Conservation (phyloP, 2,329 filamentous ascomycete species). For the Aspergillus fumigatiaffinis region DNA sequence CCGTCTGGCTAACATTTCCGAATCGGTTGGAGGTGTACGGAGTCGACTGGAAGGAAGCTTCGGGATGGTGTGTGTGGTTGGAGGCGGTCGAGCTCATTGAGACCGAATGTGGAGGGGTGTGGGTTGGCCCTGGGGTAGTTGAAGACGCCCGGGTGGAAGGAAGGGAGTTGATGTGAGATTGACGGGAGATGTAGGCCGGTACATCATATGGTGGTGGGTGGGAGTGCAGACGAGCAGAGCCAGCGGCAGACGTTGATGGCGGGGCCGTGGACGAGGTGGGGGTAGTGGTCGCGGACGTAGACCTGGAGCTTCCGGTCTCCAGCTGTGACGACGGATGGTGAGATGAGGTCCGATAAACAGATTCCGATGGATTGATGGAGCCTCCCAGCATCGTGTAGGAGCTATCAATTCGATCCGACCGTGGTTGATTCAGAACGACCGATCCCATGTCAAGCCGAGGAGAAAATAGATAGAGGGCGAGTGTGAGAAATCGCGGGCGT, state of each 20-base stretch:
- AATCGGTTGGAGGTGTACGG: conserved; percentile 16
- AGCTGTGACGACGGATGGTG: conserved; percentile 20
- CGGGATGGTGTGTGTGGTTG: conserved; percentile 24
- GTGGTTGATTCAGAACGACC: conserved; percentile 63
- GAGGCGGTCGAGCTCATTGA: conserved; percentile 49
- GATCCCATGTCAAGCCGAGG: conserved; percentile 55
- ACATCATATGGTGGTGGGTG: conserved; percentile 27
- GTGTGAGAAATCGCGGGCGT: conserved; percentile 1
- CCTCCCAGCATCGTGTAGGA: conserved; percentile 64
- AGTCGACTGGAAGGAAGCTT: conserved; percentile 10
- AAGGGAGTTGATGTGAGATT: conserved; percentile 23
- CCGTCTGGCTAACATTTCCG: conserved; percentile 22
- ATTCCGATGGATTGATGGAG: conserved; percentile 39
- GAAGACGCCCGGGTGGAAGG: conserved; percentile 23
- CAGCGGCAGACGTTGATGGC: conserved; percentile 29
- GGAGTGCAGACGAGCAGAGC: conserved; percentile 30
- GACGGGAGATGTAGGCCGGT: conserved; percentile 31
- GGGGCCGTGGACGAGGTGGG: conserved; percentile 36
- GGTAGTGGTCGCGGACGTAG: conserved; percentile 28
- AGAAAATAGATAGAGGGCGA: background rate
- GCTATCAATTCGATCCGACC: conserved; percentile 67
- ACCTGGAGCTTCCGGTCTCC: conserved; percentile 27
- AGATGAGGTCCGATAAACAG: conserved; percentile 29
- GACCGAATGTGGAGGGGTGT: conserved; percentile 26
- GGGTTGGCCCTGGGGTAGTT: conserved; percentile 16